Conservation (phyloP, 257 asterid species). For the Schizonepeta tenuifolia region DNA sequence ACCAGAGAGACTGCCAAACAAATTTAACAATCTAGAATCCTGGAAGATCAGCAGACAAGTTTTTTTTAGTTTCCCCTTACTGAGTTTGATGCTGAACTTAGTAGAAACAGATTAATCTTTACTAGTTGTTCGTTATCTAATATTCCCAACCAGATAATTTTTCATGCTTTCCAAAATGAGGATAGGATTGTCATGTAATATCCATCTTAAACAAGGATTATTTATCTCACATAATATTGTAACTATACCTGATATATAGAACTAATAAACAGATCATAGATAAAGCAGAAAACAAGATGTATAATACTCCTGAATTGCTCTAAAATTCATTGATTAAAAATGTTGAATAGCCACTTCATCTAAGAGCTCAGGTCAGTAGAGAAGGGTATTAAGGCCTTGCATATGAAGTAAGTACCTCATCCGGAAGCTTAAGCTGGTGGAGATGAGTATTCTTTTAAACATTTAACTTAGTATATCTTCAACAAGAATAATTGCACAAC, state of each 20-base stretch:
- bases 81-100: not conserved
- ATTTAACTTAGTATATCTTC: not conserved
- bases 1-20: not conserved
- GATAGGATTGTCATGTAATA: not conserved
- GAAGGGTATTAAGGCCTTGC: constrained; percentile 6
- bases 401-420: not conserved
- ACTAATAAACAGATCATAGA: not conserved
- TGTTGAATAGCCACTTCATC: not conserved
- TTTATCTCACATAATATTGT: not conserved
- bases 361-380: not conserved
- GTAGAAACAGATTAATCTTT: not conserved
- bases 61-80: not conserved
- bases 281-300: not conserved
- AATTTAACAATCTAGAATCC: not conserved
- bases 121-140: not conserved
- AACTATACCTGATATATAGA: not conserved
- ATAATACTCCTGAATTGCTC: not conserved
- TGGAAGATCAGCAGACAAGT: not conserved
- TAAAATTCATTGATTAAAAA: not conserved
- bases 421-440: constrained; percentile 4
- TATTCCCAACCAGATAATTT: not conserved
- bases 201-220: constrained; percentile 7
- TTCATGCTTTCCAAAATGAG: not conserved
- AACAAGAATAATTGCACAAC: not conserved
- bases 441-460: too few relatives aligned